A percentile compares a stretch with the other conserved stretches of the same genome.
Conservation (phyloP, 805 yeast genomes). For the Pichia gijzeniarum region DNA sequence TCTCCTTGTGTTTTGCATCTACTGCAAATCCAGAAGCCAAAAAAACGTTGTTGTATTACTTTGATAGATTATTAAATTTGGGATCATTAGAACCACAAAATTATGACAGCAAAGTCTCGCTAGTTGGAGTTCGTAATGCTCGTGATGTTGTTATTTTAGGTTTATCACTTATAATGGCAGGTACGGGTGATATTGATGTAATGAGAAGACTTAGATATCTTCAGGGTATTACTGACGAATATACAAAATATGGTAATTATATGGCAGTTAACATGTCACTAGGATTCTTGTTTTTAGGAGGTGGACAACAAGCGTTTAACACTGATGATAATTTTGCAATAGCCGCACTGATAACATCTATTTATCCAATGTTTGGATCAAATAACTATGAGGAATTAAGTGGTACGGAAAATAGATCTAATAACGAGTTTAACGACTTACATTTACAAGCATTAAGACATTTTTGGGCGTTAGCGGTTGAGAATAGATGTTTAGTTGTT, state of each 20-base stretch:
- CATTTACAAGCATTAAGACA: conserved; percentile 82
- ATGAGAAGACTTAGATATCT: conserved; percentile 66
- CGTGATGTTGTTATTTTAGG: conserved; percentile 59
- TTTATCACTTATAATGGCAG: conserved; percentile 74
- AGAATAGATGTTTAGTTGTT: conserved; percentile 71
- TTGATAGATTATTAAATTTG: conserved; percentile 45
- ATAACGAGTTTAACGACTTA: conserved; percentile 35
- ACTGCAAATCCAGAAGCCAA: conserved; percentile 50
- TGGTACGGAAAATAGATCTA: conserved; percentile 1
- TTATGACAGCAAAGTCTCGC: conserved; percentile 54
- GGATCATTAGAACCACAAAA: conserved; percentile 37
- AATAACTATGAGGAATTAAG: conserved; percentile 18
- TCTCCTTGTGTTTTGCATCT: conserved; percentile 76
- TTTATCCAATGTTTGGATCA: conserved; percentile 69
- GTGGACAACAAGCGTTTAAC: conserved; percentile 82
- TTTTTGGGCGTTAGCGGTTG: conserved; percentile 84
- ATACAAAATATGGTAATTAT: conserved; percentile 56
- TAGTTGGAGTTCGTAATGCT: conserved; percentile 45
- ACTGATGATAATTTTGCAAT: conserved; percentile 51
- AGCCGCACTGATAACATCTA: conserved; percentile 64
- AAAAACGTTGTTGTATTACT: conserved; percentile 44
- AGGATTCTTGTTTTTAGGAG: conserved; percentile 85
- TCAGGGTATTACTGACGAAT: conserved; percentile 46
- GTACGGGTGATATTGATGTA: conserved; percentile 79
- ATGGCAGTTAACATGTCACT: conserved; percentile 75